Base-by-base conservation (phyloP, 2,329 filamentous ascomycete species). In the Rachicladosporium sp. region DNA sequence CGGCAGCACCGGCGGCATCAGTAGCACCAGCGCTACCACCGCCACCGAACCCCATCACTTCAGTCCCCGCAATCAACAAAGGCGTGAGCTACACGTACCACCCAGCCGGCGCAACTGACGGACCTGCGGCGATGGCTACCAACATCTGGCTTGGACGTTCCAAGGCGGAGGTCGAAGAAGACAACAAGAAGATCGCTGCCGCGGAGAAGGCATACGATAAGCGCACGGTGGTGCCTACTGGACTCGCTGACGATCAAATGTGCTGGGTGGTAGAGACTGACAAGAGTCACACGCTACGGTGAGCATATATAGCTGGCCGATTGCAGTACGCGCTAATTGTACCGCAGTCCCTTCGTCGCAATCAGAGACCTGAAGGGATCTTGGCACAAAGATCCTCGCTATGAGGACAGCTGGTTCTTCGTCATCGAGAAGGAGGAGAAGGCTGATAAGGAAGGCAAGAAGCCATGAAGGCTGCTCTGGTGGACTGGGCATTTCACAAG, bases 101-200 rank as follows among this genome's bases (percentile, higher is more conserved):
- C 30, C 39, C 39, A 31, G 33, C 19, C 30, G 32, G 36, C 34
- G 11, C 38, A 13, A 27, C 23, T 27, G 38, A 32, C 9, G 34
- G 33, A n/a, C 34, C 34, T 7, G 21, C 31, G 13, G 33, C 36
- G 27, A 38, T 37, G 34, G 29, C 32, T 36, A 44, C 47, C 12
- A 50, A 49, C 37, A 45, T 46, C 41, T 62, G 58, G 58, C 43
- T 54, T 37, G 59, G 59, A 12, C 58, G 59, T 38, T 59, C 56
- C 34, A 59, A 55, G 36, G 51, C 50, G 15, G 50, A 62, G 40
- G 57, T 62, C 34, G 53, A 59, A 15, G 57, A 60, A 35, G 59
- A 62, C 46, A 62, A 62, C 13, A 52, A 55, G 49, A 57, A 55
- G 44, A 55, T 60, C 23, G 58, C 58, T 10, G 49, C 50, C 33